These are phyloP conservation scores for Neurospora africana DNA, from an alignment of 495 filamentous ascomycete species.

Conservation along the genomic window DNA sequence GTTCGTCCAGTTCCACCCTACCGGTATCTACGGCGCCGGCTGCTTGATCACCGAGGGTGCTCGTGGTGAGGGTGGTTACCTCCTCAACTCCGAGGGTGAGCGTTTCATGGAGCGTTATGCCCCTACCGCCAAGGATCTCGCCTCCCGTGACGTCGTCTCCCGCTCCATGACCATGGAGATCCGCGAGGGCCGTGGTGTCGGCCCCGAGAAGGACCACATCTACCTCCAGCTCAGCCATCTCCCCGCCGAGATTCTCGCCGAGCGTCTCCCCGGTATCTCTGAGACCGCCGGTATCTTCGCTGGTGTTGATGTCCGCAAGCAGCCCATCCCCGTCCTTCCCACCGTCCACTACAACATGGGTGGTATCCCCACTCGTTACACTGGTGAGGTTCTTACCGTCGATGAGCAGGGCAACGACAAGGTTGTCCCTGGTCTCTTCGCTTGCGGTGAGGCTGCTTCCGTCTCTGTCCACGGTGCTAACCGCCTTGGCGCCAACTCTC, in stretches of 20 bases:
- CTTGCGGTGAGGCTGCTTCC: conserved; percentile 92
- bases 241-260: conserved; percentile 79
- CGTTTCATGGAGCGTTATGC: conserved; percentile 99
- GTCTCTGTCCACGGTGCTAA: conserved; percentile 98
- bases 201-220: conserved; percentile 93
- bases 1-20: conserved; percentile 99
- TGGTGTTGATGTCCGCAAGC: conserved; percentile 91
- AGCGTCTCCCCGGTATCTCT: conserved; percentile 95
- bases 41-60: conserved; percentile 98
- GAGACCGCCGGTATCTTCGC: conserved; percentile 95
- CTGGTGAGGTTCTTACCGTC: conserved; percentile 83
- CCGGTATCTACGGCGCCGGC: conserved; percentile 97
- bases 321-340: conserved; percentile 92
- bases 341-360: conserved; percentile 99
- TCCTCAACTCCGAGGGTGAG: conserved; percentile 93
- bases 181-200: conserved; percentile 90
- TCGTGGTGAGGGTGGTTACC: conserved; percentile 95
- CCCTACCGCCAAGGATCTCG: conserved; percentile 93
- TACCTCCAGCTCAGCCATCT: conserved; percentile 94
- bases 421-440: conserved; percentile 90
- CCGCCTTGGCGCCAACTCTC: conserved; percentile 93
- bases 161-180: conserved; percentile 98
- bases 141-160: conserved; percentile 85
- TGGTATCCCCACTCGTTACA: conserved; percentile 95
- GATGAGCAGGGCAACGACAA: conserved; percentile 80